Evolutionary conservation across 345 rosid species (phyloP), one percentile per base, ranked within the genome.

Genomic region (Populus ilicifolia): DNA sequence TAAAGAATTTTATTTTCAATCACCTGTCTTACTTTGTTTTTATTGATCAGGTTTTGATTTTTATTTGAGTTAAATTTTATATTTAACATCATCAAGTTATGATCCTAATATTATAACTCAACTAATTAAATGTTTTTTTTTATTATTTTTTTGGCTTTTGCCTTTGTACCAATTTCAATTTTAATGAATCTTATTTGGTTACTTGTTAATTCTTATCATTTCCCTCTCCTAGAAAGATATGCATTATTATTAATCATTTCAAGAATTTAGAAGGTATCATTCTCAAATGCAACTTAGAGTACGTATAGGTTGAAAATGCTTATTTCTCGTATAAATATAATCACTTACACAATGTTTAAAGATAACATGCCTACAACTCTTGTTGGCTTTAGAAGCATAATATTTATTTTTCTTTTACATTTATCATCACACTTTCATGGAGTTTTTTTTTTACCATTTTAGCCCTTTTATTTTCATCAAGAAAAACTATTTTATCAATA

Each of bases 71-170:
- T 44, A 2, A 44, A 44, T 3, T 12, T 44, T 4, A 44, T 12
- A 0, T 0, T 13, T 44, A 0, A 13, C 16, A 13, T 0, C 4
- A 44, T 0, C 5, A n/a, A n/a, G n/a, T 44, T 44, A 44, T 13
- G 43, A 3, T 0, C 17, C 14, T 2, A 44, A 44, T 44, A 0
- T 44, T 17, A 44, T 44, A 0, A 44, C 1, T 44, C 5, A 44
- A 44, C 16, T 13, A 13, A 44, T 44, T 13, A 44, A 44, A 11
- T 44, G 17, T 1, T 0, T 44, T 13, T 44, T 43, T 44, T 44
- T 13, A 1, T 3, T 9, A 0, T 44, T 11, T 44, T 44, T 44
- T 0, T 1, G n/a, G n/a, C n/a, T n/a, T n/a, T n/a, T n/a, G n/a
- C n/a, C n/a, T n/a, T 13, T 44, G 17, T 13, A 44, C 0, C 0